phyloP scores from a whole-genome alignment of 169 alveolate species.

The Babesia caballi region DNA sequence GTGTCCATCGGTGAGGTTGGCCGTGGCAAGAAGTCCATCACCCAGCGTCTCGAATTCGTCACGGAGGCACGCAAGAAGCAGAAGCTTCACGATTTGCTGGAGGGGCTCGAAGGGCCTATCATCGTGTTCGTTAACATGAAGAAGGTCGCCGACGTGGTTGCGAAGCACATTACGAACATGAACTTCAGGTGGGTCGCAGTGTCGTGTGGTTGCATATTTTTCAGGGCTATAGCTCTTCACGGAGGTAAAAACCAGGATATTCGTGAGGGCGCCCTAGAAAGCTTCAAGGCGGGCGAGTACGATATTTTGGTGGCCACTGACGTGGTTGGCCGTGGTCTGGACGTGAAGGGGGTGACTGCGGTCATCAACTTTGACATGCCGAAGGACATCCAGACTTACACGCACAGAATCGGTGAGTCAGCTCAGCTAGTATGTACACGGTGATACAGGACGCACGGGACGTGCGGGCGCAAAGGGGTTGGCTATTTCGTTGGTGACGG shows the following conservation, averaged over 20 bases:
- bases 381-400: conserved; percentile 90
- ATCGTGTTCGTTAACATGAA: conserved; percentile 92
- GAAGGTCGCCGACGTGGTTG: conserved; percentile 88
- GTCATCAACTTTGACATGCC: conserved; percentile 99
- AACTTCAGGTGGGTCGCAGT: conserved; percentile 65
- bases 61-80: conserved; percentile 83
- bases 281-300: conserved; percentile 85
- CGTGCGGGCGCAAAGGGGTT: conserved; percentile 97
- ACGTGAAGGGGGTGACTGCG: conserved; percentile 91
- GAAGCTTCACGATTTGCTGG: conserved; percentile 68
- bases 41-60: conserved; percentile 87
- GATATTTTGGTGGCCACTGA: conserved; percentile 97
- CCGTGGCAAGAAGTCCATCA: conserved; percentile 90
- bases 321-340: conserved; percentile 98
- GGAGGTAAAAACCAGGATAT: conserved; percentile 91
- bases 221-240: conserved; percentile 82
- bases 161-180: conserved; percentile 75
- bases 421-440: background rate
- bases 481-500: conserved; percentile 92
- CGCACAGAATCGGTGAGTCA: conserved; percentile 88
- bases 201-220: background rate
- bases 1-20: conserved; percentile 95
- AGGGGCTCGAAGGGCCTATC: conserved; percentile 86
- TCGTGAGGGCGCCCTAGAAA: conserved; percentile 89
- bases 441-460: conserved; percentile 93